These are phyloP conservation scores for Paramecium sonneborni DNA, from an alignment of 73 alveolate genomes.

Conservation along the genomic window DNA sequence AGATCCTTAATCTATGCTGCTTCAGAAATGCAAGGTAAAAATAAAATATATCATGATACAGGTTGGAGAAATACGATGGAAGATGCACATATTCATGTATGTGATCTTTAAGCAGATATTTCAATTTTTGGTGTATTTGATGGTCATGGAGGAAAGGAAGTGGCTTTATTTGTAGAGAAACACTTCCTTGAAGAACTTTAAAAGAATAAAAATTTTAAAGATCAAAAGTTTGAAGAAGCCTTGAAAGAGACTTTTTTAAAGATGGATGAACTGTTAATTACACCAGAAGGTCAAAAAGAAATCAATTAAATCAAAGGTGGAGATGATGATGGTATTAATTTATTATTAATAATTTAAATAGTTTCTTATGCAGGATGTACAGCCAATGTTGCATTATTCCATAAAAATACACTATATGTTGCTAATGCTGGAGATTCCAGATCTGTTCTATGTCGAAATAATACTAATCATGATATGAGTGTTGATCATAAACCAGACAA, in stretches of 20 bases:
- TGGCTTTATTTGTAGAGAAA: constrained; percentile 78
- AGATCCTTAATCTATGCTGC: constrained; percentile 70
- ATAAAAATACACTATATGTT: constrained; percentile 73
- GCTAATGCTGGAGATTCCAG: constrained; percentile 97
- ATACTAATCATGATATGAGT: constrained; percentile 80
- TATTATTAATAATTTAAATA: background rate
- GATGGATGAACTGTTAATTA: constrained; percentile 82
- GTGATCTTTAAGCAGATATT: constrained; percentile 69
- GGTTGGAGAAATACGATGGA: constrained; percentile 85
- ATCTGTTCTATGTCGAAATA: constrained; percentile 83
- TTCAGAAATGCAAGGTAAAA: constrained; percentile 91
- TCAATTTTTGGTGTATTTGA: constrained; percentile 93
- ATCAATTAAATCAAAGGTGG: background rate
- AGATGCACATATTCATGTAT: constrained; percentile 83
- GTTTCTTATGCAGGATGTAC: constrained; percentile 86
- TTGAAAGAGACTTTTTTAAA: constrained; percentile 84
- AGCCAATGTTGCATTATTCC: constrained; percentile 81
- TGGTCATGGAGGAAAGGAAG: constrained; percentile 97
- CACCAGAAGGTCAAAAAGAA: constrained; percentile 73
- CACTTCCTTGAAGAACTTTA: constrained; percentile 73
- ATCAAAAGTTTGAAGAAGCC: constrained; percentile 81
- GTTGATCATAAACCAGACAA: constrained; percentile 91
- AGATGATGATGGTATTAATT: background rate
- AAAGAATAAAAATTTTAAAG: constrained; percentile 72
- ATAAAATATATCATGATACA: background rate